Percentiles rank a stretch among this genome's conserved stretches.
Evolutionary conservation across 495 filamentous ascomycete genomes (phyloP).

Genomic region (Xylaria longipes): DNA sequence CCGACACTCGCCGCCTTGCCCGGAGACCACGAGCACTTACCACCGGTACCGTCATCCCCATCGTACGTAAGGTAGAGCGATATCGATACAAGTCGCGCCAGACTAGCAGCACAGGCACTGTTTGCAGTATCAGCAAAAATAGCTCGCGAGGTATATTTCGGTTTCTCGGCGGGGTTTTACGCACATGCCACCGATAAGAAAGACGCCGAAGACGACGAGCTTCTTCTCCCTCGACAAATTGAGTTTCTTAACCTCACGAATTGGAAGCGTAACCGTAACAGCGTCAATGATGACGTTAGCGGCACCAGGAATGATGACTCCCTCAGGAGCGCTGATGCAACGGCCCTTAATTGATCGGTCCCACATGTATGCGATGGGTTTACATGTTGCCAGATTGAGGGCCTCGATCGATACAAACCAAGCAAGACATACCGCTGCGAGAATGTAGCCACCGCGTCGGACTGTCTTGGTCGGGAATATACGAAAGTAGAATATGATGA

Average conservation of each 20-base stretch:
- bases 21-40: not conserved
- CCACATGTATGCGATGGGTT: constrained; percentile 19
- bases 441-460: constrained; percentile 24
- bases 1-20: too few relatives aligned
- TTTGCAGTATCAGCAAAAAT: not conserved
- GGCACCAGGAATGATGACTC: not conserved
- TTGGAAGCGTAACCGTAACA: constrained; percentile 9
- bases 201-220: constrained; percentile 8
- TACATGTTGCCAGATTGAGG: constrained; percentile 17
- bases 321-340: constrained; percentile 1
- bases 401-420: constrained; percentile 28
- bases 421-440: constrained; percentile 10
- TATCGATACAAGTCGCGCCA: constrained; percentile 17
- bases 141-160: not conserved
- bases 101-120: constrained; percentile 11
- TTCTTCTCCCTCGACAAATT: constrained; percentile 40
- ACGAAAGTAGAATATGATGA: constrained; percentile 31
- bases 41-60: not conserved
- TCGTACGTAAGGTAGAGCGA: constrained; percentile 8
- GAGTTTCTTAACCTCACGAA: constrained; percentile 30
- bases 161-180: not conserved
- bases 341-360: not conserved
- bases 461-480: constrained; percentile 25
- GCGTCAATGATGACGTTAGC: constrained; percentile 8
- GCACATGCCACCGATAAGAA: constrained; percentile 26